phyloP scores from a whole-genome alignment of 352 stramenopile species.

The Phytophthora hybrid region DNA sequence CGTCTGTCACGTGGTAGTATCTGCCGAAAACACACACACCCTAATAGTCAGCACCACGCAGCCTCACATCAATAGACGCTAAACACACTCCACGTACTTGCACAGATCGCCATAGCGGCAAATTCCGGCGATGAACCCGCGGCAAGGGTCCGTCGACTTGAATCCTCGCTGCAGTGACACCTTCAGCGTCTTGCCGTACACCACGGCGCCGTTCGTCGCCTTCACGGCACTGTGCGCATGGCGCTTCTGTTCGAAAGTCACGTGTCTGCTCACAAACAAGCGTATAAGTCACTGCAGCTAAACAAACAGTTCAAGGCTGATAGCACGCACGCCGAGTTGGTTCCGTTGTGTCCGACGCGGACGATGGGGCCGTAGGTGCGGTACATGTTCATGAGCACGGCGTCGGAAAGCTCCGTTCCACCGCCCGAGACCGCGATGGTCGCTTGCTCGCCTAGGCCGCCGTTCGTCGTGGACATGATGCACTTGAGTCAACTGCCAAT shows the following conservation, averaged over 20 bases:
- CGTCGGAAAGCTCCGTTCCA: slow-evolving; percentile 41
- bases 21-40: slow-evolving; percentile 6
- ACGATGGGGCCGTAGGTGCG: slow-evolving; percentile 63
- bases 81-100: slow-evolving; percentile 59
- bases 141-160: slow-evolving; percentile 51
- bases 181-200: slow-evolving; percentile 63
- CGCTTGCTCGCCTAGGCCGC: slow-evolving; percentile 8
- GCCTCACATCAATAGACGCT: not conserved
- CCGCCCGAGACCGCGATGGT: slow-evolving; percentile 68
- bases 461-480: slow-evolving; percentile 15
- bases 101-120: slow-evolving; percentile 71
- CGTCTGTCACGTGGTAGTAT: slow-evolving; percentile 44
- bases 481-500: slow-evolving; percentile 8
- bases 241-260: slow-evolving; percentile 43
- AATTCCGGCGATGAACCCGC: slow-evolving; percentile 63
- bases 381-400: slow-evolving; percentile 65
- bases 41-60: not conserved
- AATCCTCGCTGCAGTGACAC: slow-evolving; percentile 56
- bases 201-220: slow-evolving; percentile 60
- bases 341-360: slow-evolving; percentile 55
- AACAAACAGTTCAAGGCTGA: too few relatives aligned
- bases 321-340: slow-evolving; percentile 65
- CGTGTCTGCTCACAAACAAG: slow-evolving; percentile 39
- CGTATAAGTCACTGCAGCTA: not conserved
- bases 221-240: slow-evolving; percentile 49